These are phyloP conservation scores for Murraya koenigii DNA, from an alignment of 345 rosid species.

Conservation along the genomic window DNA sequence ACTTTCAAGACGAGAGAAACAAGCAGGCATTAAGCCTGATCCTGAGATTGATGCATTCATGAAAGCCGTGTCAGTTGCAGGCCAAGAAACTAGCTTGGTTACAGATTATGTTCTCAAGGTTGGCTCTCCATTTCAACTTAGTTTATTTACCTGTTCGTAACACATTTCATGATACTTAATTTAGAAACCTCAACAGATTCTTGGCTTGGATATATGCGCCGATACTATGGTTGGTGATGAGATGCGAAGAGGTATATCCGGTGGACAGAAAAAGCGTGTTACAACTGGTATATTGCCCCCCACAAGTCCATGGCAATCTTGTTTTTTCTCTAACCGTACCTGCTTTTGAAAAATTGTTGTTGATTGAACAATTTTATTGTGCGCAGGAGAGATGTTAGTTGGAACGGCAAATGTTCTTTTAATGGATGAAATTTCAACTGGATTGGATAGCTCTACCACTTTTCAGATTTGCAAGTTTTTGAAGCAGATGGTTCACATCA, in stretches of 20 bases:
- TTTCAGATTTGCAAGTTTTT: conserved; percentile 64
- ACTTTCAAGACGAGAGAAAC: conserved; percentile 76
- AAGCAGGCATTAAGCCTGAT: conserved; percentile 63
- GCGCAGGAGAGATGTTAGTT: conserved; percentile 90
- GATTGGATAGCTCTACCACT: conserved; percentile 88
- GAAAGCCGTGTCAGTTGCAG: conserved; percentile 61
- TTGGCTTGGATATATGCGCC: conserved; percentile 75
- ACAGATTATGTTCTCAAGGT: conserved; percentile 89
- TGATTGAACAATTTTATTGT: background rate
- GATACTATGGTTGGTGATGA: conserved; percentile 73
- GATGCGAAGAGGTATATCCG: conserved; percentile 86
- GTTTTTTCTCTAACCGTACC: background rate
- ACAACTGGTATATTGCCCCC: conserved; percentile 55
- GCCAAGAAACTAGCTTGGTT: conserved; percentile 67
- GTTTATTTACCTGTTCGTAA: background rate
- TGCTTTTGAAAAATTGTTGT: too few relatives aligned
- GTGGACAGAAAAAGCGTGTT: conserved; percentile 77
- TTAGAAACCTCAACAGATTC: conserved; percentile 37
- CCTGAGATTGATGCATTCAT: conserved; percentile 83
- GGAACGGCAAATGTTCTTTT: conserved; percentile 85
- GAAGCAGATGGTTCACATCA: conserved; percentile 67
- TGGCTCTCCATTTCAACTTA: background rate
- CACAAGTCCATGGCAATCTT: too few relatives aligned
- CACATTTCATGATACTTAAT: background rate
- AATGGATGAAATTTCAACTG: conserved; percentile 96